Base-by-base conservation (phyloP, 768 basidiomycete species). In the Chalciporus piperatus region DNA sequence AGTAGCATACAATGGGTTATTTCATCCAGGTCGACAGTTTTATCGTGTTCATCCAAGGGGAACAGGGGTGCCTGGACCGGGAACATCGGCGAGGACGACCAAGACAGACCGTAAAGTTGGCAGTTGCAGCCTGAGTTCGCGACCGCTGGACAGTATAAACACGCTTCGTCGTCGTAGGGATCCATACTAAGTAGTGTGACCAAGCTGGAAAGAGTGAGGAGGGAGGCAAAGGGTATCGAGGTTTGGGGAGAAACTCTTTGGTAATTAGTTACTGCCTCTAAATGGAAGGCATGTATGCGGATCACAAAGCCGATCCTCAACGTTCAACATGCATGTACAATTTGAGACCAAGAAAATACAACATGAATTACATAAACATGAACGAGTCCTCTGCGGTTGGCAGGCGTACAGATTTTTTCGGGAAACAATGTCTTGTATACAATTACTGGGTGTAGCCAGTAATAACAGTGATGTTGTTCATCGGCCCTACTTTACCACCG, bases 401-500 rank as follows among this genome's bases (percentile, higher is more conserved):
- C 27, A 27, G 27, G 27, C 27, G 27, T 27, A 27, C 7, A 27
- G 27, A 27, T 4, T 7, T 27, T 6, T 6, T 6, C 9, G 27
- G 16, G 6, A 30, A 37, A 37, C 27, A 3, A 37, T 11, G n/a
- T 37, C 35, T 4, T 20, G 27, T 39, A 9, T 16, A 3, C 4
- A 53, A 41, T 32, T 62, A 71, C 20, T 59, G 58, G 25, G 30
- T 50, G 55, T 71, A 76, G 20, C 73, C 72, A 17, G 28, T 48
- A 22, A 77, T 67, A 9, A 55, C 59, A 16, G 60, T 56, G 46
- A 59, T 62, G 53, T 77, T 76, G 12, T 1, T 44, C 16, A 55
- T 51, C 14, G 25, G n/a, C 23, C 80, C 78, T 50, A 59, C 60
- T 22, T 63, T 51, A 16, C 81, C 81, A 3, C 82, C 83, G 1